phyloP scores from a whole-genome alignment of 495 filamentous ascomycete species.

The Penicillium waksmanii region DNA sequence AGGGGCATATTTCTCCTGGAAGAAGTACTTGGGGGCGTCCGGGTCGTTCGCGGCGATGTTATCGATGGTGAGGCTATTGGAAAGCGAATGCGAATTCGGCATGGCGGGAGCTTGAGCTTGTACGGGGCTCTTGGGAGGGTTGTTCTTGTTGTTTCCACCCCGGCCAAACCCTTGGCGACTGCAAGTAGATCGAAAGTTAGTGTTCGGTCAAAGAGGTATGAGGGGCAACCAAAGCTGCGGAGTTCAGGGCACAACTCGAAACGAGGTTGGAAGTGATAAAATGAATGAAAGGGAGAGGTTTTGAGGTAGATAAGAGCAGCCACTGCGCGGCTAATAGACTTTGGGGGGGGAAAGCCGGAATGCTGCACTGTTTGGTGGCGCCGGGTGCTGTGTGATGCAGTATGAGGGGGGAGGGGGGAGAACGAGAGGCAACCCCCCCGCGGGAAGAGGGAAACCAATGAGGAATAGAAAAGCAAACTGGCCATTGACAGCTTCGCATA shows the following conservation, averaged over 20 bases:
- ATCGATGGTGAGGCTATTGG: constrained; percentile 56
- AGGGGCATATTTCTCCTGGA: constrained; percentile 78
- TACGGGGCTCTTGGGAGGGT: constrained; percentile 50
- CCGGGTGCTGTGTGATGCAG: constrained; percentile 26
- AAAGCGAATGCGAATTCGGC: constrained; percentile 61
- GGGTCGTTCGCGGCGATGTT: constrained; percentile 52
- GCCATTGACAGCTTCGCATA: neutral
- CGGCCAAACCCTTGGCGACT: constrained; percentile 58
- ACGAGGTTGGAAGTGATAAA: neutral
- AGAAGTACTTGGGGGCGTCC: constrained; percentile 68
- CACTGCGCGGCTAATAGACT: constrained; percentile 15
- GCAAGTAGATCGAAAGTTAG: constrained; percentile 16
- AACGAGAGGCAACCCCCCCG: neutral
- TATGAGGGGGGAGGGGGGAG: constrained; percentile 19
- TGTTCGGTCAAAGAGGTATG: constrained; percentile 10
- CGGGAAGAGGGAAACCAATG: constrained; percentile 1
- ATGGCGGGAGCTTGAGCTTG: constrained; percentile 58
- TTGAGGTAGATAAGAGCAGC: constrained; percentile 1
- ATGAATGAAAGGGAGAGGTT: neutral
- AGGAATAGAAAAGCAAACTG: neutral
- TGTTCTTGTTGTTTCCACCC: constrained; percentile 57
- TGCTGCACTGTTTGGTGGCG: constrained; percentile 31
- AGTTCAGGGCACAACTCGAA: constrained; percentile 6
- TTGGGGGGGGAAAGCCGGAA: constrained; percentile 13
- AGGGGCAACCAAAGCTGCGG: constrained; percentile 6